phyloP scores from a whole-genome alignment of 768 basidiomycete species.

The Chalciporus sphaerocephalus region DNA sequence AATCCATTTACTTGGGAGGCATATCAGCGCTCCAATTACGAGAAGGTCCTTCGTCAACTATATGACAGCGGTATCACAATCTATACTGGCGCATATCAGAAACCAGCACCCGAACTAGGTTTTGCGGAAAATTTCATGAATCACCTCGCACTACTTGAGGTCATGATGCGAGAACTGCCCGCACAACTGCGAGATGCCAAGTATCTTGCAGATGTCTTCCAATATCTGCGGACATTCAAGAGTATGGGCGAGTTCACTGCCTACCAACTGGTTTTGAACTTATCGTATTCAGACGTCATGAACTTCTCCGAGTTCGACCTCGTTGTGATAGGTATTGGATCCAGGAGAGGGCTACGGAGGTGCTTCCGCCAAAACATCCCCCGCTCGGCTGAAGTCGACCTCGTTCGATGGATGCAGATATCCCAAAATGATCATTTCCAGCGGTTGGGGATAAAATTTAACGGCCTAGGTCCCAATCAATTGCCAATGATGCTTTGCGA shows the following conservation, averaged over 20 bases:
- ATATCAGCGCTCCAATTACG: constrained; percentile 52
- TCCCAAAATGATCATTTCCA: constrained; percentile 59
- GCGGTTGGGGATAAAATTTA: constrained; percentile 51
- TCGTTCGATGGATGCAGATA: constrained; percentile 60
- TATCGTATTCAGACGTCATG: constrained; percentile 54
- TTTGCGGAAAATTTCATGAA: constrained; percentile 47
- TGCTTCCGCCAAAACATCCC: constrained; percentile 52
- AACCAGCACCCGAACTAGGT: constrained; percentile 60
- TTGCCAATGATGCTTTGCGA: constrained; percentile 63
- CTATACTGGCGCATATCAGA: constrained; percentile 71
- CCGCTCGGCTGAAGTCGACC: constrained; percentile 46
- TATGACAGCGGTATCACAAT: constrained; percentile 39
- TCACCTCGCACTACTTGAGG: constrained; percentile 59
- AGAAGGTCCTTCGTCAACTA: constrained; percentile 44
- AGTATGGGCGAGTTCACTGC: constrained; percentile 73
- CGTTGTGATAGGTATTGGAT: constrained; percentile 65
- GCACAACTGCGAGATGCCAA: constrained; percentile 43
- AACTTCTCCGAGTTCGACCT: constrained; percentile 67
- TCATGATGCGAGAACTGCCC: constrained; percentile 57
- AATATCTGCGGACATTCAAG: constrained; percentile 54
- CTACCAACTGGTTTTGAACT: constrained; percentile 60
- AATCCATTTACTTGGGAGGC: constrained; percentile 58
- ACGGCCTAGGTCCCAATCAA: constrained; percentile 44
- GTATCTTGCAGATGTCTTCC: constrained; percentile 61
- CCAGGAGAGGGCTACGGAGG: constrained; percentile 60